phyloP scores from a whole-genome alignment of 108 stramenopile species.

The Aurantiochytrium sp. region DNA sequence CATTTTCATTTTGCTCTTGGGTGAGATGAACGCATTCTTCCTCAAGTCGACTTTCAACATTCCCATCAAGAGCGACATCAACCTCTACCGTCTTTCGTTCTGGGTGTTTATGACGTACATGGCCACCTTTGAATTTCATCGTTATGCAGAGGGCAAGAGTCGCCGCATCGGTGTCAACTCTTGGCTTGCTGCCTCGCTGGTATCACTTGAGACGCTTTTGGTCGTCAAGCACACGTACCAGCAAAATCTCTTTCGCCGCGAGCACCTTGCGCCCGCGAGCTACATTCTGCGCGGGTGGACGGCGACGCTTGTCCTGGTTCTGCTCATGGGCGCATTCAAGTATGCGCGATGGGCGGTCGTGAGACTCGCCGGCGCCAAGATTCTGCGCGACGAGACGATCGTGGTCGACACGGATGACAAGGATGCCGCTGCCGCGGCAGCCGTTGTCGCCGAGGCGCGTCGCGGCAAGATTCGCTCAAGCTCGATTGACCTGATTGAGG shows the following conservation, averaged over 20 bases:
- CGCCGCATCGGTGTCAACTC: neutral
- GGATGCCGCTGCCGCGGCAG: neutral
- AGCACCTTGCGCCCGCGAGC: neutral
- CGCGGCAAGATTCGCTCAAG: neutral
- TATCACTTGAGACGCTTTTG: neutral
- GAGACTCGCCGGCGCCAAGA: neutral
- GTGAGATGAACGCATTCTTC: slow-evolving; percentile 19
- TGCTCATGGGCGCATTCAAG: neutral
- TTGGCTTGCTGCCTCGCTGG: neutral
- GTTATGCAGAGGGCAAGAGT: neutral
- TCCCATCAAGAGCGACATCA: slow-evolving; percentile 13
- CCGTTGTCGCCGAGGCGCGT: neutral
- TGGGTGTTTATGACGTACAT: slow-evolving; percentile 21
- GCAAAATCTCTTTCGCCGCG: neutral
- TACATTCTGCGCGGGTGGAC: neutral
- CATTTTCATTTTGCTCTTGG: neutral
- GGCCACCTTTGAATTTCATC: neutral
- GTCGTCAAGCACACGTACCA: neutral
- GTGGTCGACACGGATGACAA: neutral
- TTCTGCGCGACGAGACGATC: neutral
- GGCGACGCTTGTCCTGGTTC: neutral
- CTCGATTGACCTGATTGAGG: neutral
- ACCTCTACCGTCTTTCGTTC: slow-evolving; percentile 8
- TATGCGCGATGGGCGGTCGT: neutral
- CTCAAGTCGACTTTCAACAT: slow-evolving; percentile 1